Percentiles rank a stretch among this genome's conserved stretches.
Evolutionary conservation across 23 red algal species (phyloP).

Genomic region (Agarophyton chilense): DNA sequence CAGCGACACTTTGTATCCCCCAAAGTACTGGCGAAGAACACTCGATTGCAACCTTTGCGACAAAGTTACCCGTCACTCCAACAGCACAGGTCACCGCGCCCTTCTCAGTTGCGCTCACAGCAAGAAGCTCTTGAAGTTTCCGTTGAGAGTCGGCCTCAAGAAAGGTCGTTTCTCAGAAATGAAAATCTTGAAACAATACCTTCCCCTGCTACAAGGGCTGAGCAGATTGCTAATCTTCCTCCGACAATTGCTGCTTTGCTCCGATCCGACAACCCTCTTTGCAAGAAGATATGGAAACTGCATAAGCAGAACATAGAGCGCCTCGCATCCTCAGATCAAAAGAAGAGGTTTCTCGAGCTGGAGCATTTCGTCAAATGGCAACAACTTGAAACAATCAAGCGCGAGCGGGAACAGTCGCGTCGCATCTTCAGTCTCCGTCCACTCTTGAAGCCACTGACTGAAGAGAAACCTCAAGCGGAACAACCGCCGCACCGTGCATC

Average conservation of each 20-base stretch:
- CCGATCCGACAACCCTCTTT: neutral
- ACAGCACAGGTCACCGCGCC: neutral
- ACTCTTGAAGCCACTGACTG: neutral
- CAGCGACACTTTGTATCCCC: neutral
- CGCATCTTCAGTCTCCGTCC: neutral
- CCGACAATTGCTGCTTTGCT: neutral
- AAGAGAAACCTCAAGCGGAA: neutral
- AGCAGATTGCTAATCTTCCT: conserved; percentile 14
- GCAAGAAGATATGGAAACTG: conserved; percentile 14
- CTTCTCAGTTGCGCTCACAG: neutral
- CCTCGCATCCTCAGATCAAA: neutral
- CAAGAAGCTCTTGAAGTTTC: neutral
- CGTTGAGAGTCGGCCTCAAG: neutral
- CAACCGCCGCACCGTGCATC: neutral
- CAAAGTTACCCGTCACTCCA: neutral
- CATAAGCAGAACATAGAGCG: neutral
- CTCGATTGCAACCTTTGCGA: neutral
- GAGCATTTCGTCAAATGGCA: conserved; percentile 1
- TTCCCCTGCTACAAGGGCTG: neutral
- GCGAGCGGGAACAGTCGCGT: neutral
- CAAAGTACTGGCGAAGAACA: neutral
- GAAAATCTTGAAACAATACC: neutral
- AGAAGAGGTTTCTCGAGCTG: neutral
- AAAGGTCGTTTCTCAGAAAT: neutral
- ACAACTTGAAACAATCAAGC: neutral